These are phyloP conservation scores for Boletus tomentosulus DNA, from an alignment of 768 basidiomycete genomes.

Conservation along the genomic window DNA sequence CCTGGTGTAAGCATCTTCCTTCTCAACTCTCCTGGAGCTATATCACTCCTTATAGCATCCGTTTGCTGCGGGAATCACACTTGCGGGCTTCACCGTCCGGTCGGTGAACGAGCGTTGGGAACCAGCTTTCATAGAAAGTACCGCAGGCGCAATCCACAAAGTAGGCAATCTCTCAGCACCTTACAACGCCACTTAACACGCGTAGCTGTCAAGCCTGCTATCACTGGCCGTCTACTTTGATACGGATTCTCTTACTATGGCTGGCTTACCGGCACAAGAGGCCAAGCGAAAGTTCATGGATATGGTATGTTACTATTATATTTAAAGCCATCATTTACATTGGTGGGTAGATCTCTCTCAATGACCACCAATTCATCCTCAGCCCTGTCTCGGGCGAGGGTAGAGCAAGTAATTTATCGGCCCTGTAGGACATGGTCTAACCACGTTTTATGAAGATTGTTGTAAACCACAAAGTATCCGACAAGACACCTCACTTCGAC, in stretches of 20 bases:
- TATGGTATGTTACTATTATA: conserved; percentile 45
- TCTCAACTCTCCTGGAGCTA: background rate
- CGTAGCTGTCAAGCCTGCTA: conserved; percentile 76
- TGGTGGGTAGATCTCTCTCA: conserved; percentile 46
- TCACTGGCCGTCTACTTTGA: conserved; percentile 93
- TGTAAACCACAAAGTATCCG: conserved; percentile 75
- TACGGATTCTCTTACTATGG: conserved; percentile 81
- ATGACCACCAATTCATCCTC: conserved; percentile 82
- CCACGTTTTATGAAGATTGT: conserved; percentile 48
- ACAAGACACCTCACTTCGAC: conserved; percentile 79
- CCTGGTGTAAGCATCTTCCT: conserved; percentile 65
- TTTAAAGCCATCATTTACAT: conserved; percentile 3
- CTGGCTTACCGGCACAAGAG: conserved; percentile 59
- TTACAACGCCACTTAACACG: conserved; percentile 3
- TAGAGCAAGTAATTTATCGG: conserved; percentile 46
- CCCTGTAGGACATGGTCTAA: conserved; percentile 1
- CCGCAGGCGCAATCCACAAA: conserved; percentile 85
- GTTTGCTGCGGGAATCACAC: conserved; percentile 86
- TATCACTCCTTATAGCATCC: conserved; percentile 60
- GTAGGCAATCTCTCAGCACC: conserved; percentile 32
- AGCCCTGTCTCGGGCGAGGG: conserved; percentile 96
- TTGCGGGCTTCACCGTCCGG: conserved; percentile 81
- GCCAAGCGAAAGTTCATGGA: conserved; percentile 68
- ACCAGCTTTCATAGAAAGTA: conserved; percentile 89
- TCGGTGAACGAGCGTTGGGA: conserved; percentile 89